Percentiles rank a stretch among this genome's conserved stretches.
These are phyloP conservation scores for Fusarium albosuccineum DNA, from an alignment of 2,329 filamentous ascomycete genomes.

Conservation along the genomic window DNA sequence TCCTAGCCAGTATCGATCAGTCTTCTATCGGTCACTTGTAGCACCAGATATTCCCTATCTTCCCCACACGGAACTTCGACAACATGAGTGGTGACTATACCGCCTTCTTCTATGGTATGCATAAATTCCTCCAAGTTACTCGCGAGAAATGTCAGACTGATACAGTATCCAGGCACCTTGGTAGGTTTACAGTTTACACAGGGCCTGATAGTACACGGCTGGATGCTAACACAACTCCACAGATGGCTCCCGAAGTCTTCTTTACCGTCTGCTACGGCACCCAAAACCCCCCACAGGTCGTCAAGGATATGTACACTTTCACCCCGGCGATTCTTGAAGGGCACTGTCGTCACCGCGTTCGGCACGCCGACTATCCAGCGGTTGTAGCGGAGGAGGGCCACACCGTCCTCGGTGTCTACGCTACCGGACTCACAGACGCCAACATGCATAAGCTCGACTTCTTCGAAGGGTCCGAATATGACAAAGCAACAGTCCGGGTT, in stretches of 20 bases:
- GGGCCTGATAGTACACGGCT: background rate
- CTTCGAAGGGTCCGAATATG: slow-evolving; percentile 86
- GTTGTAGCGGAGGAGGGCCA: slow-evolving; percentile 70
- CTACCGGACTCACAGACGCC: slow-evolving; percentile 80
- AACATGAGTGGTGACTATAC: slow-evolving; percentile 59
- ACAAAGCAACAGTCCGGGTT: slow-evolving; percentile 66
- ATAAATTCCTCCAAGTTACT: background rate
- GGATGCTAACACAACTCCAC: slow-evolving; percentile 39
- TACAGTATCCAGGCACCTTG: slow-evolving; percentile 49
- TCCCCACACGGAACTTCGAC: background rate
- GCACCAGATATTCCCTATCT: background rate
- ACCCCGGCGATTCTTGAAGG: slow-evolving; percentile 80
- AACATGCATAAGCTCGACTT: slow-evolving; percentile 82
- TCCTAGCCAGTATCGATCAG: background rate
- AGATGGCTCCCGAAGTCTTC: slow-evolving; percentile 90
- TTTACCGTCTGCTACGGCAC: slow-evolving; percentile 83
- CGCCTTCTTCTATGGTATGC: slow-evolving; percentile 70
- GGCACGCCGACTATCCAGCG: slow-evolving; percentile 81
- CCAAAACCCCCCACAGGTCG: slow-evolving; percentile 60
- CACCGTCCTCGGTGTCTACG: slow-evolving; percentile 79
- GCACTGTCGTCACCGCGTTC: slow-evolving; percentile 79
- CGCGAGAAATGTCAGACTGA: background rate
- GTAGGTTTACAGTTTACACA: slow-evolving; percentile 39
- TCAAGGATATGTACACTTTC: slow-evolving; percentile 71
- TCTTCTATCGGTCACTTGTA: background rate